Evolutionary conservation across 352 stramenopile species (phyloP).

Genomic region (Pythium aphanidermatum): DNA sequence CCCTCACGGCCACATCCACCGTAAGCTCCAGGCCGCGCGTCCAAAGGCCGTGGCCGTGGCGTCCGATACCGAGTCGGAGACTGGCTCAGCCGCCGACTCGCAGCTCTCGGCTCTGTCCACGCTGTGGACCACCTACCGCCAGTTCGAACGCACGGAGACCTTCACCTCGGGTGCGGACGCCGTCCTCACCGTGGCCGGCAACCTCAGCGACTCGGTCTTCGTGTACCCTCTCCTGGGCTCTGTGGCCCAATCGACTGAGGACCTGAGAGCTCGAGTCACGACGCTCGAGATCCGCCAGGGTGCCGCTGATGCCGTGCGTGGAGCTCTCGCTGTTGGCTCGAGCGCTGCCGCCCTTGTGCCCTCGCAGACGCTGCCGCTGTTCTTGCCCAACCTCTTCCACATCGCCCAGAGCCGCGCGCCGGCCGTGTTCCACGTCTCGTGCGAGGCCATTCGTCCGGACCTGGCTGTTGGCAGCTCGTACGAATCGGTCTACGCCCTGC

Average conservation of each 20-base stretch:
- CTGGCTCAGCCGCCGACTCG: not conserved
- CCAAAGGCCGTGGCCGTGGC: conserved; percentile 3
- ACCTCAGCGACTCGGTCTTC: conserved; percentile 61
- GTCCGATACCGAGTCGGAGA: conserved; percentile 12
- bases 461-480: conserved; percentile 55
- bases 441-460: conserved; percentile 45
- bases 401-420: conserved; percentile 33
- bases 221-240: conserved; percentile 44
- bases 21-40: conserved; percentile 11
- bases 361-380: conserved; percentile 70
- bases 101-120: conserved; percentile 7
- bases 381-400: conserved; percentile 64
- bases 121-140: conserved; percentile 27
- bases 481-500: conserved; percentile 54
- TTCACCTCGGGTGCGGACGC: conserved; percentile 55
- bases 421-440: conserved; percentile 61
- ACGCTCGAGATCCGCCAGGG: conserved; percentile 53
- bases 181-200: conserved; percentile 48
- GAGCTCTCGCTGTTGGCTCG: conserved; percentile 47
- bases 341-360: conserved; percentile 45
- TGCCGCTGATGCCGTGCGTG: conserved; percentile 48
- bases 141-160: conserved; percentile 31
- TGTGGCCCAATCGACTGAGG: conserved; percentile 3
- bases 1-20: conserved; percentile 9
- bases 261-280: conserved; percentile 42